A percentile compares a stretch with the other conserved stretches of the same genome.
These are phyloP conservation scores for Pseudotsuga menziesii DNA, from an alignment of 75 land plant genomes.

Conservation along the genomic window DNA sequence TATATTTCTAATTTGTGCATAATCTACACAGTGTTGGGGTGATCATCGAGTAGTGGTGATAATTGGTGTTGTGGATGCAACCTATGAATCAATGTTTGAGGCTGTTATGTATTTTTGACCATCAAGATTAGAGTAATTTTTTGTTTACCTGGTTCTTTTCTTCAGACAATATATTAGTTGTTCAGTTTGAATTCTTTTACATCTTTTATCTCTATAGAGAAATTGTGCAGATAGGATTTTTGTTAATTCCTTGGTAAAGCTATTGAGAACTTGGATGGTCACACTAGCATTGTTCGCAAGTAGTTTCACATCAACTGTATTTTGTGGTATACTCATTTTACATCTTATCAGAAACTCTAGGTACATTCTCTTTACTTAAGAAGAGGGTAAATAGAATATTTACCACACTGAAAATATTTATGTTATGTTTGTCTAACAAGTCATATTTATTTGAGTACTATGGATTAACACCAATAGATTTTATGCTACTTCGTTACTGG, in stretches of 20 bases:
- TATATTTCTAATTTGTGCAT: neutral
- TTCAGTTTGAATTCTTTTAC: neutral
- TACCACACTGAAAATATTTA: neutral
- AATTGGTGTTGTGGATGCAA: conserved; percentile 78
- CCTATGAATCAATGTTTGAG: conserved; percentile 74
- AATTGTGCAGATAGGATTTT: conserved; percentile 83
- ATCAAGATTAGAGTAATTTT: conserved; percentile 79
- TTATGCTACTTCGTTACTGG: conserved; percentile 1
- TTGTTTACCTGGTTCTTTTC: neutral
- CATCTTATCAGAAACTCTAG: conserved; percentile 10
- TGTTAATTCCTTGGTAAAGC: conserved; percentile 63
- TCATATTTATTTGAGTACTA: conserved; percentile 29
- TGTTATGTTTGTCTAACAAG: neutral
- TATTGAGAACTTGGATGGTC: conserved; percentile 80
- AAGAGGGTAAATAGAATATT: neutral
- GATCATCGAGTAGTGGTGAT: conserved; percentile 91
- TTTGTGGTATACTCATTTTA: conserved; percentile 53
- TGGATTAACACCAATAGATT: conserved; percentile 76
- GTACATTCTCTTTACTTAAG: conserved; percentile 1
- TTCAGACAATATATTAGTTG: neutral
- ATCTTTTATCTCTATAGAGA: neutral
- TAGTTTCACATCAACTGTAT: conserved; percentile 65
- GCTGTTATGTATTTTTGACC: conserved; percentile 83
- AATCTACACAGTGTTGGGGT: conserved; percentile 46
- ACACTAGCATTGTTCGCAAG: conserved; percentile 82